Evolutionary conservation across 2,329 filamentous ascomycete species (phyloP), one percentile per base, ranked within the genome.

Genomic region (Annulohypoxylon truncatum): DNA sequence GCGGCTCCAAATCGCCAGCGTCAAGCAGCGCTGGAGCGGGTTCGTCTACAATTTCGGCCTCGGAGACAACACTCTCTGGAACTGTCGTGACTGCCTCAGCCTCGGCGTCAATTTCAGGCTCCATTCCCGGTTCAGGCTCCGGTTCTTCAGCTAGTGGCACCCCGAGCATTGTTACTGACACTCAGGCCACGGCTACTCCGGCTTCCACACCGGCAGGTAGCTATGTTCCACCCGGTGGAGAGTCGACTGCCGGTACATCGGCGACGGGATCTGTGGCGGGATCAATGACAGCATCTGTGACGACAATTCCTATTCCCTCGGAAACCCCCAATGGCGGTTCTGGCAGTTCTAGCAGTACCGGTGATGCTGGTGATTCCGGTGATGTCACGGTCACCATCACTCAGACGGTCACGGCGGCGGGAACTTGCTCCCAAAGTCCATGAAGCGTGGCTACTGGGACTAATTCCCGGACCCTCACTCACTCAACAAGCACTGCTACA

Each of bases 331-430:
- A 44, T 18, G 54, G 46, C 35, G 61, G 64, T 29, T 50, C 50
- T 42, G 26, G 29, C 26, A 24, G 13, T 33, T 15, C 24, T 33
- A 31, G 31, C 22, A 29, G 22, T 38, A 8, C 44, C n/a, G 9
- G 26, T 18, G 46, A 47, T 50, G 53, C 51, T 22, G 62, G 58
- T 57, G 64, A 51, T 18, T 68, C 48, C 51, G 52, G 64, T 20
- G 38, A 63, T 29, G 66, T 73, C 0, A 71, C 69, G 6, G 59
- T 76, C n/a, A 75, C 73, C n/a, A 65, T 77, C 28, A 77, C 76
- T 10, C 58, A 71, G 42, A 75, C 75, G 10, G 71, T 76, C 12
- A 75, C 74, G n/a, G 73, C 69, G 31, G 22, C 57, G n/a, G 75
- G 67, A 35, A 51, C 60, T 9, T 77, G 76, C 51, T 63, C 68